Evolutionary conservation across 805 yeast species (phyloP), one percentile per base, ranked within the genome.

Genomic region (Candida pini): DNA sequence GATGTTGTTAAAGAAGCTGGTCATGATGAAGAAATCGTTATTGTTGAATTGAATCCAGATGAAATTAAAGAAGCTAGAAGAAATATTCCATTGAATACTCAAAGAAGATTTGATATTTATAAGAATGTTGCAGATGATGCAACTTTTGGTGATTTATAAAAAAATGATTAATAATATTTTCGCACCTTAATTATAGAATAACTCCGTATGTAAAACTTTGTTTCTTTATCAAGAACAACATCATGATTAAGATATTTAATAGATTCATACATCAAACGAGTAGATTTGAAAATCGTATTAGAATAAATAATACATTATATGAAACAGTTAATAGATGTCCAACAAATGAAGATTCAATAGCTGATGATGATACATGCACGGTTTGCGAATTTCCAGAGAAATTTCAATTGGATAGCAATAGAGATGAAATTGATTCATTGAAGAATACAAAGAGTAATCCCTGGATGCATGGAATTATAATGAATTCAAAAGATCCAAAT

Each of bases 1-100:
- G 66, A 68, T 18, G 64, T 78, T 16, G 41, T 78, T 17, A 75
- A 73, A 6, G 89, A 84, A 53, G 89, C 92, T 2, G 90, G 82
- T 9, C 87, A 80, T 45, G 79, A 69, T 12, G 95, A 86, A 58
- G 84, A 75, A 47, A 79, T 83, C 41, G 69, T 84, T 5, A 81
- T 76, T 50, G 87, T 88, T 4, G 85, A 77, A 45, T 63, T 87
- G 38, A 82, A 81, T 38, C 83, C 85, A 3, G 75, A 64, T 10
- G 56, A 63, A 12, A 65, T 86, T 36, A 69, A 66, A 2, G 62
- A 65, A 18, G 76, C 78, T 21, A 76, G 95, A 51, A 58, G 61
- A 14, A 76, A 78, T 6, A 80, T 84, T 40, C 94, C 95, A 5
- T 74, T 84, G 14, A 68, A 75, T 16, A 52, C 58, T 17, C 95